Percentiles rank a stretch among this genome's conserved stretches.
Conservation (phyloP, 768 basidiomycete species). For the Naganishia kalamii region DNA sequence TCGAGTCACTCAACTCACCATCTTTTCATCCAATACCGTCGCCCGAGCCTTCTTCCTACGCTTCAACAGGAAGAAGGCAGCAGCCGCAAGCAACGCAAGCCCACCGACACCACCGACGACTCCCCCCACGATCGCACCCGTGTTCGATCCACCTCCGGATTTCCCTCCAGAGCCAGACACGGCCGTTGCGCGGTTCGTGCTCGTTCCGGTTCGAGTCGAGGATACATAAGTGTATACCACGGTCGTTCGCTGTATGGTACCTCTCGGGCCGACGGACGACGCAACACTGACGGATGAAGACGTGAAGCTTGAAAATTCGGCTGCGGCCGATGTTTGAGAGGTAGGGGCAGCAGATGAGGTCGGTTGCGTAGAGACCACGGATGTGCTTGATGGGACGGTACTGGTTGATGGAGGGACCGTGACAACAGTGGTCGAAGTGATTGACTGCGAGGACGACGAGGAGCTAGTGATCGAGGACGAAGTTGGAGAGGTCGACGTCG, state of each 20-base stretch:
- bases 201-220: background rate
- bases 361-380: background rate
- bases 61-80: conserved; percentile 33
- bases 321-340: background rate
- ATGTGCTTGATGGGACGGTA: background rate
- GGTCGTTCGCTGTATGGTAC: background rate
- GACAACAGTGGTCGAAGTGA: background rate
- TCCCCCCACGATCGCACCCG: conserved; percentile 36
- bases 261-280: background rate
- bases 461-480: no score
- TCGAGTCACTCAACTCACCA: conserved; percentile 31
- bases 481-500: background rate
- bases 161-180: background rate
- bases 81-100: conserved; percentile 31
- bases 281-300: conserved; percentile 3
- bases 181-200: background rate
- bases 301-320: background rate
- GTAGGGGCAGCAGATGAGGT: background rate
- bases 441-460: background rate
- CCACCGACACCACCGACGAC: conserved; percentile 38
- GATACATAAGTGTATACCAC: conserved; percentile 8
- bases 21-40: conserved; percentile 45
- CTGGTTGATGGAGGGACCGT: background rate
- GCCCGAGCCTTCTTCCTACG: conserved; percentile 31
- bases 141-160: background rate